These are phyloP conservation scores for Tremella yokohamensis DNA, from an alignment of 768 basidiomycete genomes.

Conservation along the genomic window DNA sequence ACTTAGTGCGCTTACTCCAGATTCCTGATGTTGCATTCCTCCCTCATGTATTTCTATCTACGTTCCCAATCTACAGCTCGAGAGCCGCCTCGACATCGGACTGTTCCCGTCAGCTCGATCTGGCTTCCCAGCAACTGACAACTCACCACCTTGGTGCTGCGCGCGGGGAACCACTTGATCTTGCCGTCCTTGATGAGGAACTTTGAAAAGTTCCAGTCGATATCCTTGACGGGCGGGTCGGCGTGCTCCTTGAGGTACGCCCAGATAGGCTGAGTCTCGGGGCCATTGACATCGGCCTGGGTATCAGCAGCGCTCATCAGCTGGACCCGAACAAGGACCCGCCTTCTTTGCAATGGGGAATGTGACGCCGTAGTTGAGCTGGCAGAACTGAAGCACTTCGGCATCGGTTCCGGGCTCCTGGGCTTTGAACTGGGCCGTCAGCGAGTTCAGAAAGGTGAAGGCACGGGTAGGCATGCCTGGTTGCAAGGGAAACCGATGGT, in stretches of 20 bases:
- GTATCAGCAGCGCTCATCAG: neutral
- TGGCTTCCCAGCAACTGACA: neutral
- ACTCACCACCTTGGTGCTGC: slow-evolving; percentile 46
- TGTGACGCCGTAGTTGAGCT: slow-evolving; percentile 50
- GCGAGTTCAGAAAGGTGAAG: neutral
- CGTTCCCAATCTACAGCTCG: neutral
- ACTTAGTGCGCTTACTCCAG: no score
- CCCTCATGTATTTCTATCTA: no score
- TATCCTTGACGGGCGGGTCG: slow-evolving; percentile 43
- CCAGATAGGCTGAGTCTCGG: slow-evolving; percentile 49
- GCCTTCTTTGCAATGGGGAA: slow-evolving; percentile 51
- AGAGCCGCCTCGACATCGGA: slow-evolving; percentile 27
- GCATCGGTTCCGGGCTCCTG: slow-evolving; percentile 51
- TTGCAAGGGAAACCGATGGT: slow-evolving; percentile 51
- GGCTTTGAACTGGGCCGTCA: slow-evolving; percentile 38
- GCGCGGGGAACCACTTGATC: slow-evolving; percentile 47
- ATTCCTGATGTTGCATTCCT: no score
- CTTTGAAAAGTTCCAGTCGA: slow-evolving; percentile 51
- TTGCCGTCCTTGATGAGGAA: slow-evolving; percentile 49
- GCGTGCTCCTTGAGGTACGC: slow-evolving; percentile 46
- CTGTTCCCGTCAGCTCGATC: neutral
- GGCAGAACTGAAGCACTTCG: slow-evolving; percentile 49
- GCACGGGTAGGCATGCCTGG: slow-evolving; percentile 27
- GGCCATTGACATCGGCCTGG: slow-evolving; percentile 50
- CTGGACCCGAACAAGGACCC: neutral